Evolutionary conservation across 2,329 filamentous ascomycete genomes (phyloP).

Genomic region (Alternaria brassicae): DNA sequence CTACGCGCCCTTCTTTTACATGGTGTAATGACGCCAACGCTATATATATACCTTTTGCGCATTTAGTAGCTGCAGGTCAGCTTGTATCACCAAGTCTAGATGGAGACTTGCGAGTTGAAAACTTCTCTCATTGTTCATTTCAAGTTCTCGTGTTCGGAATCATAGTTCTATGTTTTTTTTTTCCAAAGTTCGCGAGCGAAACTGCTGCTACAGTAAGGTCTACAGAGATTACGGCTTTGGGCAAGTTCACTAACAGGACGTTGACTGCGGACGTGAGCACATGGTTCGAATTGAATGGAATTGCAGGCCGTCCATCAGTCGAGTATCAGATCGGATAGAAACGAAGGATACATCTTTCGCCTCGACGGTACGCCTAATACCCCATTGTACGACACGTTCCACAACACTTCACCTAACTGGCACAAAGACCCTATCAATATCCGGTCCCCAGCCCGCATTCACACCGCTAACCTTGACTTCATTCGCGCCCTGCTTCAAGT

Average conservation of each 20-base stretch:
- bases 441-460: slow-evolving; percentile 58
- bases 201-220: not conserved
- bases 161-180: not conserved
- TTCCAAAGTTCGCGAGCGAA: not conserved
- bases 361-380: not conserved
- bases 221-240: not conserved
- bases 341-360: not conserved
- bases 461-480: slow-evolving; percentile 56
- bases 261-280: not conserved
- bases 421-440: slow-evolving; percentile 63
- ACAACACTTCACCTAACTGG: slow-evolving; percentile 42
- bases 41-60: not conserved
- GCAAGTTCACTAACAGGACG: not conserved
- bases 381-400: not conserved
- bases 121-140: not conserved
- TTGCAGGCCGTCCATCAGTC: not conserved
- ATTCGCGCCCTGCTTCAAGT: slow-evolving; percentile 60
- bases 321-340: not conserved
- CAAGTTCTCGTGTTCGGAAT: not conserved
- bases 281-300: not conserved
- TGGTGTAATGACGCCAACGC: not conserved
- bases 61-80: slow-evolving; percentile 4
- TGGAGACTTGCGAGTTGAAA: not conserved
- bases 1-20: not conserved
- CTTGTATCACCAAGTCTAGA: not conserved